Evolutionary conservation across 2,329 filamentous ascomycete species (phyloP), one percentile per base, ranked within the genome.

Genomic region (Fusarium solani-melongenae): DNA sequence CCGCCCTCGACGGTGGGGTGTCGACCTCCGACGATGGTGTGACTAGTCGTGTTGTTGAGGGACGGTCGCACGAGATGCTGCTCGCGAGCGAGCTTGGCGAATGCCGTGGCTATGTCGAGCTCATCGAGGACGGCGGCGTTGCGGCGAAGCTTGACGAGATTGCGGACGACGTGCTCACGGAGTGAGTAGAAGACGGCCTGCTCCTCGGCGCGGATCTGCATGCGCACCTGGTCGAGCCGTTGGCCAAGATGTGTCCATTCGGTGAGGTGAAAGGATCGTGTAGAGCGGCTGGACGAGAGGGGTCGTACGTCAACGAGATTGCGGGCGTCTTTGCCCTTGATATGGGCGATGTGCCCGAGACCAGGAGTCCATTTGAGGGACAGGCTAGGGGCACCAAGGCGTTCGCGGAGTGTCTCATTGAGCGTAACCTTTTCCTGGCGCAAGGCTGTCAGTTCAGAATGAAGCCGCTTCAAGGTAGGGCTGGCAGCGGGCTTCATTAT

Each of bases 61-160:
- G 91, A 83, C 0, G 96, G 96, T 0, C 96, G 90, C 2, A 91
- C 88, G 75, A 96, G 91, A 55, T 88, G 85, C 71, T 94, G 92
- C 79, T 97, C 93, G 27, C 87, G 81, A 2, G 96, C 95, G 3
- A 98, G 87, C 6, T 87, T 88, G 4, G 96, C 94, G 79, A 97
- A 97, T 0, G 94, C 94, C 64, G 94, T 94, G 3, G 93, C 90
- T 39, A 99, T 93, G 82, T 99, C 96, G 10, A 99, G 89, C 82
- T 98, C 95, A 80, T 98, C 96, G 22, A 99, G 89, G 1, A 98
- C 93, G n/a, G 91, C 88, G 12, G 96, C 95, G 81, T 98, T 98
- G 66, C 93, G 93, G 7, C 96, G 92, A 15, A 99, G 89, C 77
- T 92, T 94, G 71, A 98, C 91, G 4, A 99, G 88, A 76, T 95